Evolutionary conservation across 1,284 basidiomycete species (phyloP).

Genomic region (Apiotrichum gracile): DNA sequence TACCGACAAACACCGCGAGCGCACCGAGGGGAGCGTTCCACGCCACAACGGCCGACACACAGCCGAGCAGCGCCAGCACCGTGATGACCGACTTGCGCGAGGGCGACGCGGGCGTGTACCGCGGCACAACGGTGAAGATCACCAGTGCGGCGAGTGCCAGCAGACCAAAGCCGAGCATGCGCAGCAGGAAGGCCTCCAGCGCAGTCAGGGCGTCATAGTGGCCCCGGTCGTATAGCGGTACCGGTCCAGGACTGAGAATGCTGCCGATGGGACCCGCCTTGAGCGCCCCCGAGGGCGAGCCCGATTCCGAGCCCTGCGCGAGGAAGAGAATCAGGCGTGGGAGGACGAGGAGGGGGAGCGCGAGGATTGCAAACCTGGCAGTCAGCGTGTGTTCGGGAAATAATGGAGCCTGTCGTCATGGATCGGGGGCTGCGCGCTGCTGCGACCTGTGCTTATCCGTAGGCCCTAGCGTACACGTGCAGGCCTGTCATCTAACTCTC

Average conservation of each 20-base stretch:
- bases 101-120: conserved; percentile 25
- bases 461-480: no score
- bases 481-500: no score
- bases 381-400: background rate
- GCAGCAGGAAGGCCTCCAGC: conserved; percentile 38
- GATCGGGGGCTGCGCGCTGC: no score
- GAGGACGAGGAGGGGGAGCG: conserved; percentile 41
- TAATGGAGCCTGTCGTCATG: no score
- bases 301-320: conserved; percentile 24
- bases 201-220: conserved; percentile 42
- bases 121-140: conserved; percentile 35
- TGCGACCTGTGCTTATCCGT: no score
- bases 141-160: conserved; percentile 31
- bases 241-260: background rate
- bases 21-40: conserved; percentile 40
- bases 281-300: conserved; percentile 6
- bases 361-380: conserved; percentile 36
- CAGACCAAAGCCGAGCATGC: conserved; percentile 34
- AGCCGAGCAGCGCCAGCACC: conserved; percentile 31
- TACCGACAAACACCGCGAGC: conserved; percentile 27
- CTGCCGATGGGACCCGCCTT: background rate
- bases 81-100: conserved; percentile 30
- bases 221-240: conserved; percentile 17
- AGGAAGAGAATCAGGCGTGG: conserved; percentile 46
- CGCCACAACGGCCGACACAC: conserved; percentile 23